phyloP scores from a whole-genome alignment of 2,329 filamentous ascomycete species.

The Amauroascus niger region DNA sequence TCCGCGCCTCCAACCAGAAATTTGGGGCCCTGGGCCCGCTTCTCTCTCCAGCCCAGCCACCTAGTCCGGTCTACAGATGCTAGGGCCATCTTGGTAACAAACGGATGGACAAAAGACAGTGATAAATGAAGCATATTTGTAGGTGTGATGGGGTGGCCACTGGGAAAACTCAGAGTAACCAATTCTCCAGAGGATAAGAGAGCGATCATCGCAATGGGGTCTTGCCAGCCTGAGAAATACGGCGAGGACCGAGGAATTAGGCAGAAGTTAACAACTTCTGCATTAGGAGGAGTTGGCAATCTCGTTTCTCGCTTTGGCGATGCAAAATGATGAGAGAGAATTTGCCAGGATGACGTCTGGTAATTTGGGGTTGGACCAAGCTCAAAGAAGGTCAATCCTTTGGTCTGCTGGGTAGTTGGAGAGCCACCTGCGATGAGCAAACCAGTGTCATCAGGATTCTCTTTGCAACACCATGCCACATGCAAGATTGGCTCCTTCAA shows the following conservation, averaged over 20 bases:
- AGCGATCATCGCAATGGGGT: slow-evolving; percentile 75
- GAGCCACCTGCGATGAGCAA: slow-evolving; percentile 78
- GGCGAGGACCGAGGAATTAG: slow-evolving; percentile 73
- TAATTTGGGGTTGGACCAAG: slow-evolving; percentile 82
- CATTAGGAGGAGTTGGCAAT: slow-evolving; percentile 65
- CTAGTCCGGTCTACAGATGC: slow-evolving; percentile 63
- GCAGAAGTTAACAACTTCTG: slow-evolving; percentile 69
- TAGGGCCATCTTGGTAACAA: slow-evolving; percentile 64
- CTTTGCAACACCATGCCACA: slow-evolving; percentile 87
- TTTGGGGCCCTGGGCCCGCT: slow-evolving; percentile 64
- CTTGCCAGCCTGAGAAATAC: slow-evolving; percentile 77
- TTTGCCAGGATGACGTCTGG: slow-evolving; percentile 81
- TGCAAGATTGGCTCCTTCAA: slow-evolving; percentile 65
- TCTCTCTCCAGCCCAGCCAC: slow-evolving; percentile 89
- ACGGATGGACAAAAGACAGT: slow-evolving; percentile 80
- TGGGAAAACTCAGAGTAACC: slow-evolving; percentile 83
- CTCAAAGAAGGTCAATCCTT: slow-evolving; percentile 80
- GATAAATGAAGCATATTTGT: slow-evolving; percentile 89
- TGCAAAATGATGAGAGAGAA: slow-evolving; percentile 66
- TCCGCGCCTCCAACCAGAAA: slow-evolving; percentile 72
- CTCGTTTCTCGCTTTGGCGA: slow-evolving; percentile 61
- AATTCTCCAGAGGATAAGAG: slow-evolving; percentile 79
- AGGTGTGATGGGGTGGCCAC: slow-evolving; percentile 78
- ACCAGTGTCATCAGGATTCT: slow-evolving; percentile 83
- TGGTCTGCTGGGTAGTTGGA: slow-evolving; percentile 54